Evolutionary conservation across 2,329 filamentous ascomycete genomes (phyloP).

Genomic region (Paraphoma sp.): DNA sequence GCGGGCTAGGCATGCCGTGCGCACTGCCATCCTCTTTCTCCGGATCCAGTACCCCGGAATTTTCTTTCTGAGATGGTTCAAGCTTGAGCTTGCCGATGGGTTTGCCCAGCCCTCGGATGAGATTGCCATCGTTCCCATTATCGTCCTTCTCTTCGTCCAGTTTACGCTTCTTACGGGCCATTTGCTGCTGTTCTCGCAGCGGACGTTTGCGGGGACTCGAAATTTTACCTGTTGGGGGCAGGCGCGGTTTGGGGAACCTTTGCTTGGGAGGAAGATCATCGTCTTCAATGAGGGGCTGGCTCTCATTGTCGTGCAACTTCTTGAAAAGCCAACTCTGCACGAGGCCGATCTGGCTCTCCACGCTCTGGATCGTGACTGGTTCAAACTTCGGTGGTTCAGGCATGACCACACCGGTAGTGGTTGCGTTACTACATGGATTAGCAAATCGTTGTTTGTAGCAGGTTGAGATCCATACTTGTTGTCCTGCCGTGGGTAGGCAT

Average conservation of each 20-base stretch:
- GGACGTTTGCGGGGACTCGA: constrained; percentile 83
- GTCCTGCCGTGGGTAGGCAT: constrained; percentile 80
- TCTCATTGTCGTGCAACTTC: constrained; percentile 83
- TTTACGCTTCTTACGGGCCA: constrained; percentile 89
- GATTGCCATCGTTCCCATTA: constrained; percentile 33
- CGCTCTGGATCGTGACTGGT: constrained; percentile 78
- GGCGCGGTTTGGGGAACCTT: constrained; percentile 66
- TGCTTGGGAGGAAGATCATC: constrained; percentile 95
- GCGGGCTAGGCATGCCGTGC: constrained; percentile 80
- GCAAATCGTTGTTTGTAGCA: constrained; percentile 1
- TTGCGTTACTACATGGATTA: constrained; percentile 59
- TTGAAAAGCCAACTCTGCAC: constrained; percentile 90
- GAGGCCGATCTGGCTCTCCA: constrained; percentile 82
- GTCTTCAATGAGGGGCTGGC: constrained; percentile 87
- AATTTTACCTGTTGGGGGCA: constrained; percentile 83
- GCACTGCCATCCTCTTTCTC: constrained; percentile 72
- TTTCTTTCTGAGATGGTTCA: constrained; percentile 64
- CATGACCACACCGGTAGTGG: constrained; percentile 68
- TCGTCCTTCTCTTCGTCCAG: constrained; percentile 55
- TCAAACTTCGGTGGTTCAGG: constrained; percentile 73
- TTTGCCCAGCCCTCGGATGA: constrained; percentile 57
- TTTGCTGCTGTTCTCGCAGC: constrained; percentile 79
- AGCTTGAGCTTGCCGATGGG: constrained; percentile 60
- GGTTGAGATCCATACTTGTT: constrained; percentile 55
- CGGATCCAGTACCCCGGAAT: constrained; percentile 64